Conservation (phyloP, 768 basidiomycete species). For the Lactifluus pinguis region DNA sequence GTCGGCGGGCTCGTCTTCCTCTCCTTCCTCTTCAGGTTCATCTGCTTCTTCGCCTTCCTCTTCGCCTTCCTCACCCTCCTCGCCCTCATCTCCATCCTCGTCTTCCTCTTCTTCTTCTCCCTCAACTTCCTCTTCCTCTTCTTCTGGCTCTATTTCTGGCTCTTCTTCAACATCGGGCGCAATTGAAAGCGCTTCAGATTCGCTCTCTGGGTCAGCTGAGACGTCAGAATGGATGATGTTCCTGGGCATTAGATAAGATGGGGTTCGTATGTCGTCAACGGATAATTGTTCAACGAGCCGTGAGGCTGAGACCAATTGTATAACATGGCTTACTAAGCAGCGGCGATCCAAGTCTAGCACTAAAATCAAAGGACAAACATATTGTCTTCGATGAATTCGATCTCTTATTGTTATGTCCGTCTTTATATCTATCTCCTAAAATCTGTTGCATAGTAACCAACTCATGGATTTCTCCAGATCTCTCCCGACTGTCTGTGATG, state of each 20-base stretch:
- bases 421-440: background rate
- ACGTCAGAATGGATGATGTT: constrained; percentile 18
- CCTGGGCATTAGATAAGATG: constrained; percentile 7
- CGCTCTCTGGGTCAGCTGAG: constrained; percentile 16
- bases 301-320: too few species aligned
- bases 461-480: background rate
- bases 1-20: constrained; percentile 18
- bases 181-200: constrained; percentile 12
- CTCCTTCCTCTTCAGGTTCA: constrained; percentile 15
- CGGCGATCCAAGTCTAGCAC: too few species aligned
- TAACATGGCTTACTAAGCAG: too few species aligned
- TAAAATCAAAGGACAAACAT: background rate
- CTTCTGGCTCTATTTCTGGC: constrained; percentile 33
- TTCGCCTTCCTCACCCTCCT: constrained; percentile 27
- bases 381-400: background rate
- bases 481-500: background rate
- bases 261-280: background rate
- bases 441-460: background rate
- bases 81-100: constrained; percentile 26
- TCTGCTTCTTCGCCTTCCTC: constrained; percentile 9
- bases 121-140: constrained; percentile 24
- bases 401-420: constrained; percentile 2
- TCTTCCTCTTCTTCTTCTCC: constrained; percentile 34
- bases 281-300: background rate
- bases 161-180: constrained; percentile 29